Base-by-base conservation (phyloP, 2,329 filamentous ascomycete genomes). In the Xylaria digitata region DNA sequence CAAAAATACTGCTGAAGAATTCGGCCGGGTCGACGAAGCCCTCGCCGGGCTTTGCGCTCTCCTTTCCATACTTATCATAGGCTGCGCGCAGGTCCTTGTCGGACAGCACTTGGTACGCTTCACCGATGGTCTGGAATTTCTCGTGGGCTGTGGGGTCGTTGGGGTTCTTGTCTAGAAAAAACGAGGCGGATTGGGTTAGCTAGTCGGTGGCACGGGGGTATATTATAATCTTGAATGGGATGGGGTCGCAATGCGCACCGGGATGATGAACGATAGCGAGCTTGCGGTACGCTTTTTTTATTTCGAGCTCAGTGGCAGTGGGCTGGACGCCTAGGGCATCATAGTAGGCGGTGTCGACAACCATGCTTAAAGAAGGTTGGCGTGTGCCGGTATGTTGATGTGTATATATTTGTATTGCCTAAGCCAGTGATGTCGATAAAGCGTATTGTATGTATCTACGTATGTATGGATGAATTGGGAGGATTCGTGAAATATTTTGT, bases 1-100 rank as follows among this genome's bases (percentile, higher is more conserved):
- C 96, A 77, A 99, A 99, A 74, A 99, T 99, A 84, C 94, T 96
- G 75, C 92, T 92, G 82, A 99, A 99, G 86, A 99, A 99, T 81
- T 99, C 96, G 71, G 94, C 87, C 1, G 96, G 96, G 79, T 99
- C 96, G 84, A 92, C 92, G 79, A 99, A 99, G 69, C 96, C 96
- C 75, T 93, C 92, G 74, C 90, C 89, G 0, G 96, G 96, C 77
- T 95, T 92, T 6, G 96, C 94, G 73, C 93, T 89, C 75, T 99
- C 96, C 82, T 98, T 98, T 79, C 96, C 96, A 84, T 90, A 95
- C 81, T 97, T 97, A 82, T 99, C 96, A 84, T 99, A 99, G 76
- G 93, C 90, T 75, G 91, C 92, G 75, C 96, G 91, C 70, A 98
- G 86, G 66, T 97, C 91, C 72, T 90, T 85, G 78, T 97, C 92